Conservation (phyloP, 2,329 filamentous ascomycete genomes). For the Akanthomyces lecanii region DNA sequence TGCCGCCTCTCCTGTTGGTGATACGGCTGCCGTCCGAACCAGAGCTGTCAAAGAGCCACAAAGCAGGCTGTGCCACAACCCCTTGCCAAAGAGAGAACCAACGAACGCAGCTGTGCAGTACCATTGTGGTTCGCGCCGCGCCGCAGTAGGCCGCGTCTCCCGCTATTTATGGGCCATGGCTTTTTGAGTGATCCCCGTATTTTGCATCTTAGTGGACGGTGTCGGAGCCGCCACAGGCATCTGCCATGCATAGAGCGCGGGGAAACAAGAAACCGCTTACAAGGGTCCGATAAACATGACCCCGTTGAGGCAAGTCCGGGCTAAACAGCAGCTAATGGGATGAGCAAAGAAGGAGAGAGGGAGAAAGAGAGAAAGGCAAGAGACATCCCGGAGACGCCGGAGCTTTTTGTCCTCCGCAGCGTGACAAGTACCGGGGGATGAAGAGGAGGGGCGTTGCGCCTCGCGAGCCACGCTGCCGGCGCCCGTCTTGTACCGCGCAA, state of each 20-base stretch:
- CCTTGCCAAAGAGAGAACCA: background rate
- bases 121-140: slow-evolving; percentile 13
- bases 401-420: background rate
- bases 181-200: slow-evolving; percentile 6
- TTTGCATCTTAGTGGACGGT: background rate
- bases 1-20: background rate
- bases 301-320: background rate
- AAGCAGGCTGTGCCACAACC: background rate
- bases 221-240: background rate
- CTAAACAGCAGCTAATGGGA: background rate
- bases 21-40: background rate
- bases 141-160: slow-evolving; percentile 7
- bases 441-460: background rate
- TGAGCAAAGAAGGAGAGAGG: background rate
- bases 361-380: background rate
- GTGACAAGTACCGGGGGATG: background rate
- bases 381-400: background rate
- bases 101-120: background rate
- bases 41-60: background rate
- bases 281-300: background rate
- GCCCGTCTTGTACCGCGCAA: background rate
- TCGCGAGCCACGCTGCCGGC: slow-evolving; percentile 1
- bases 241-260: slow-evolving; percentile 1
- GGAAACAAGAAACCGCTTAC: background rate
- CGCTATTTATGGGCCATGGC: slow-evolving; percentile 17